phyloP scores from a whole-genome alignment of 2,329 filamentous ascomycete genomes.

The Cadophora gregata region DNA sequence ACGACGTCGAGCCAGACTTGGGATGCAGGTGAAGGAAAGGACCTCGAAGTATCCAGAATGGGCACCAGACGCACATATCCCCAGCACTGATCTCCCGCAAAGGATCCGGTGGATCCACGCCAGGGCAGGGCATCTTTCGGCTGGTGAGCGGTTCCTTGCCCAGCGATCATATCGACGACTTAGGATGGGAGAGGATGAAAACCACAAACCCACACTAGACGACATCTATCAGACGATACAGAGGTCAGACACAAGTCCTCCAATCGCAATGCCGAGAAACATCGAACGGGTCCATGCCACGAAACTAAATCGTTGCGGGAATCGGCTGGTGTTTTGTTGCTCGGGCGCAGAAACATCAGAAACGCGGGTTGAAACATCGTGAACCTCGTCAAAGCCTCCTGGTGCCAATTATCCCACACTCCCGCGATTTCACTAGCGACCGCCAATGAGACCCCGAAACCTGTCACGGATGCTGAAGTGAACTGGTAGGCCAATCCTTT shows the following conservation, averaged over 20 bases:
- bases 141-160: background rate
- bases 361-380: conserved; percentile 17
- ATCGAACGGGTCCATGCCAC: background rate
- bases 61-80: background rate
- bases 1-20: conserved; percentile 7
- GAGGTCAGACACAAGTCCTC: conserved; percentile 5
- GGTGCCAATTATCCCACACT: background rate
- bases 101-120: background rate
- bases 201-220: background rate
- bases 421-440: conserved; percentile 4
- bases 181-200: background rate
- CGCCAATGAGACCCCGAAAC: background rate
- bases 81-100: conserved; percentile 9
- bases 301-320: background rate
- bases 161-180: background rate
- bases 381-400: background rate
- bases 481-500: background rate
- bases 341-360: background rate
- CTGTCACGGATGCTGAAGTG: background rate
- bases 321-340: conserved; percentile 11
- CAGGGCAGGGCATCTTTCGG: conserved; percentile 6
- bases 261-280: conserved; percentile 12
- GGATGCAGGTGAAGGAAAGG: conserved; percentile 6
- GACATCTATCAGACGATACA: conserved; percentile 10
- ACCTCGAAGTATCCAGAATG: background rate